Conservation (phyloP, 2,329 filamentous ascomycete genomes). For the Pestalotiopsis sp. region DNA sequence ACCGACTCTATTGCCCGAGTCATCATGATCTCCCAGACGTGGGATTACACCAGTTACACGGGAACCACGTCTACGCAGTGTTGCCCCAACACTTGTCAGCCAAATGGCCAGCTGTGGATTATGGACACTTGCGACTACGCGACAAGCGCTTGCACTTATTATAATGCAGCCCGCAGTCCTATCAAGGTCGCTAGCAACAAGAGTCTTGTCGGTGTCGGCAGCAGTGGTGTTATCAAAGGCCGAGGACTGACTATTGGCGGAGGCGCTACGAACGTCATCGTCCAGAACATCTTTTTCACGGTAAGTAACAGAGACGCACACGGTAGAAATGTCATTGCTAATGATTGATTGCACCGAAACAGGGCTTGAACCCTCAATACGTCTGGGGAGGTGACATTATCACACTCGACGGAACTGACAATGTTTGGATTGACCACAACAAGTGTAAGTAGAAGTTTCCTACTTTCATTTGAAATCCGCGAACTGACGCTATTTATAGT, state of each 20-base stretch:
- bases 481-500: background rate
- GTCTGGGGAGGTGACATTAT: slow-evolving; percentile 62
- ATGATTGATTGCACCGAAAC: background rate
- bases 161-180: slow-evolving; percentile 52
- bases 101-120: background rate
- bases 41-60: background rate
- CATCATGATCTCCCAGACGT: background rate
- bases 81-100: background rate
- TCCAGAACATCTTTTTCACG: slow-evolving; percentile 58
- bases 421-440: slow-evolving; percentile 29
- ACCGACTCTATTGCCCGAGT: background rate
- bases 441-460: slow-evolving; percentile 2
- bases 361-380: slow-evolving; percentile 50
- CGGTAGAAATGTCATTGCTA: too few species aligned
- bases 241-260: slow-evolving; percentile 52
- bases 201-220: slow-evolving; percentile 55
- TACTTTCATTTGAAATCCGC: background rate
- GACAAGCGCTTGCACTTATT: slow-evolving; percentile 37
- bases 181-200: slow-evolving; percentile 60
- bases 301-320: slow-evolving; percentile 30
- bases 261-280: slow-evolving; percentile 57
- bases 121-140: slow-evolving; percentile 11
- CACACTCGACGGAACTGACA: slow-evolving; percentile 49
- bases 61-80: background rate
- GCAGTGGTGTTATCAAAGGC: slow-evolving; percentile 56